phyloP scores from a whole-genome alignment of 768 basidiomycete genomes.

The Cystobasidium onofrii region DNA sequence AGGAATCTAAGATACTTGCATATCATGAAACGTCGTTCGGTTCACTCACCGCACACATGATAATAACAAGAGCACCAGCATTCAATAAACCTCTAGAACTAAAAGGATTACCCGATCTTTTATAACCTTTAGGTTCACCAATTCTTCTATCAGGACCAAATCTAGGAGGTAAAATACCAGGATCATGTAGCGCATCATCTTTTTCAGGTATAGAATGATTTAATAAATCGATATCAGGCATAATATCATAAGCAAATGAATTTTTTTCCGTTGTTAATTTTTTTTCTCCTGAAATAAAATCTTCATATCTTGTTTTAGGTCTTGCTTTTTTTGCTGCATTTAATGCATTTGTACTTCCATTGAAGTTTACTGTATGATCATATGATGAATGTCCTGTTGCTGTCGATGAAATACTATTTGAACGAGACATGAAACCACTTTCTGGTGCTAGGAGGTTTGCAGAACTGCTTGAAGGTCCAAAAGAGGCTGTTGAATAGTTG shows the following conservation, averaged over 20 bases:
- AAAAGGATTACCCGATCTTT: background rate
- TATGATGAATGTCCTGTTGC: slow-evolving; percentile 8
- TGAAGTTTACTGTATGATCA: background rate
- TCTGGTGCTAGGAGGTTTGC: slow-evolving; percentile 6
- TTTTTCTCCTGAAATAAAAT: slow-evolving; percentile 6
- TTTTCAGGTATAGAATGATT: slow-evolving; percentile 12
- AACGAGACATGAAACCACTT: background rate
- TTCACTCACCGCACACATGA: slow-evolving; percentile 6
- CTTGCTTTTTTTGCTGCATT: slow-evolving; percentile 7
- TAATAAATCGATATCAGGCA: slow-evolving; percentile 22
- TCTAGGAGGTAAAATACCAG: slow-evolving; percentile 1
- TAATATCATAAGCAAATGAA: slow-evolving; percentile 7
- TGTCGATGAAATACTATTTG: slow-evolving; percentile 10
- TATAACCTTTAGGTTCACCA: slow-evolving; percentile 4
- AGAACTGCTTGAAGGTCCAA: slow-evolving; percentile 7
- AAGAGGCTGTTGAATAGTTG: slow-evolving; percentile 16
- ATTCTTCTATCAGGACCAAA: slow-evolving; percentile 21
- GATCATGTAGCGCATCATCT: slow-evolving; percentile 28
- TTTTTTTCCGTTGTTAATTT: background rate
- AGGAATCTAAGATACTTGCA: too few species aligned
- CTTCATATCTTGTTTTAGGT: slow-evolving; percentile 26
- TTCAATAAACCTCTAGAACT: slow-evolving; percentile 16
- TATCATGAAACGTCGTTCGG: too few species aligned
- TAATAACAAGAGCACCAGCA: slow-evolving; percentile 15
- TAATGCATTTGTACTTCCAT: slow-evolving; percentile 4